Conservation (phyloP, 495 filamentous ascomycete genomes). For the Hypoxylon fuscum region DNA sequence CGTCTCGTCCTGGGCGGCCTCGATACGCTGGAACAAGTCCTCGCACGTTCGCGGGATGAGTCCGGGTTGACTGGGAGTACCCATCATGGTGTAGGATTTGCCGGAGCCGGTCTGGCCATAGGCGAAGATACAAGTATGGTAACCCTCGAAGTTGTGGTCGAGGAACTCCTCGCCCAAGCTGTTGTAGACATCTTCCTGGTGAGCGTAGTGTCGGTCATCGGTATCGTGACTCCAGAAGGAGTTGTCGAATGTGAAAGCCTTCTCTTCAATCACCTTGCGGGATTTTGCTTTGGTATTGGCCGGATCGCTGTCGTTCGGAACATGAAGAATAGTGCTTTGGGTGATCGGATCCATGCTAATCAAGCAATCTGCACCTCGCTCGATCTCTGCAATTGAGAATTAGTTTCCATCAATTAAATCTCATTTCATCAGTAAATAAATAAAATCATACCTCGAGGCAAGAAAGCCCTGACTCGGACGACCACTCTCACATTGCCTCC, state of each 20-base stretch:
- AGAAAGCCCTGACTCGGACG: slow-evolving; percentile 87
- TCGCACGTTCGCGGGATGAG: slow-evolving; percentile 97
- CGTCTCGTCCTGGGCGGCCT: slow-evolving; percentile 72
- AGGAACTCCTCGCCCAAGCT: slow-evolving; percentile 94
- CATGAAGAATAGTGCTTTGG: slow-evolving; percentile 81
- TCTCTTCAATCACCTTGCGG: slow-evolving; percentile 84
- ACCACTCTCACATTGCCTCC: slow-evolving; percentile 95
- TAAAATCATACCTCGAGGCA: slow-evolving; percentile 77
- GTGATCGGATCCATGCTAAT: slow-evolving; percentile 88
- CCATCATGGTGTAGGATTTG: slow-evolving; percentile 99
- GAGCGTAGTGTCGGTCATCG: slow-evolving; percentile 66
- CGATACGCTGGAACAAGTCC: slow-evolving; percentile 94
- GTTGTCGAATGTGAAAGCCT: slow-evolving; percentile 94
- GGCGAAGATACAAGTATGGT: slow-evolving; percentile 98
- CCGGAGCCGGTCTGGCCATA: slow-evolving; percentile 98
- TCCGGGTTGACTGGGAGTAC: slow-evolving; percentile 81
- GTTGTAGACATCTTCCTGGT: slow-evolving; percentile 93
- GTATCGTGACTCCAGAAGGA: slow-evolving; percentile 94
- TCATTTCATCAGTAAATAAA: slow-evolving; percentile 4
- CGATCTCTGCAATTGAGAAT: slow-evolving; percentile 68
- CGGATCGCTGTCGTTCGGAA: slow-evolving; percentile 69
- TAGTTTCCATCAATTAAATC: slow-evolving; percentile 3
- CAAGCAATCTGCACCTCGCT: slow-evolving; percentile 82
- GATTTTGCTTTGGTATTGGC: slow-evolving; percentile 72
- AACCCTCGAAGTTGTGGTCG: slow-evolving; percentile 99